Evolutionary conservation across 768 basidiomycete species (phyloP).

Genomic region (Pleurotus tuber-regium): DNA sequence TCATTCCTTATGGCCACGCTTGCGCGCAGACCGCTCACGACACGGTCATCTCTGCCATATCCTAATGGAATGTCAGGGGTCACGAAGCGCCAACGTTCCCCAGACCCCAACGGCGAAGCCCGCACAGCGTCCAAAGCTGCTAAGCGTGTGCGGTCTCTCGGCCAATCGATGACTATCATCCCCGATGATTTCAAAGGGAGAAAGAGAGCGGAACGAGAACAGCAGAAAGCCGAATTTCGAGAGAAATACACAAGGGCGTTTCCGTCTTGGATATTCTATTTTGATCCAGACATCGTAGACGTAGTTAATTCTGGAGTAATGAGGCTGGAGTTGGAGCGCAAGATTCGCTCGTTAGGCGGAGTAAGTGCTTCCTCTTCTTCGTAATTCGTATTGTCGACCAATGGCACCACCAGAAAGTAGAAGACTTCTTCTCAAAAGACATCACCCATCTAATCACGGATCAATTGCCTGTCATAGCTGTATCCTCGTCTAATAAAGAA

Average conservation of each 20-base stretch:
- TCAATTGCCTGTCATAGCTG: conserved; percentile 23
- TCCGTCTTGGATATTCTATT: conserved; percentile 81
- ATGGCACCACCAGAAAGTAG: conserved; percentile 64
- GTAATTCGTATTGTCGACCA: no score
- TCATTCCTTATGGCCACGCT: conserved; percentile 5
- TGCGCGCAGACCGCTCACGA: conserved; percentile 8
- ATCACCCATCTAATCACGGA: conserved; percentile 89
- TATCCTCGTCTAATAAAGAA: conserved; percentile 59
- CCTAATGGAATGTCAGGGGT: neutral
- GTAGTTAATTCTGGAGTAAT: conserved; percentile 27
- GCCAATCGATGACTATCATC: conserved; percentile 18
- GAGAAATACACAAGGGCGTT: conserved; percentile 85
- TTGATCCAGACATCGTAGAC: conserved; percentile 62
- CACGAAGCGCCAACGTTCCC: conserved; percentile 28
- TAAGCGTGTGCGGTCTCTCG: conserved; percentile 45
- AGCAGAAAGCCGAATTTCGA: conserved; percentile 68
- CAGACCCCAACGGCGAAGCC: conserved; percentile 30
- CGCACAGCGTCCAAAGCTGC: conserved; percentile 14
- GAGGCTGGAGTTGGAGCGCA: conserved; percentile 44
- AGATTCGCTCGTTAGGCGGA: conserved; percentile 68
- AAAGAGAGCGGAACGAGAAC: conserved; percentile 49
- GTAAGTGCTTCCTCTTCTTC: no score
- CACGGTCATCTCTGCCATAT: neutral
- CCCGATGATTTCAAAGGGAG: conserved; percentile 41
- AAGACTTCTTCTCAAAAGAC: conserved; percentile 83